Evolutionary conservation across 768 basidiomycete genomes (phyloP), one percentile per base, ranked within the genome.

Genomic region (Baorangia bicolor): DNA sequence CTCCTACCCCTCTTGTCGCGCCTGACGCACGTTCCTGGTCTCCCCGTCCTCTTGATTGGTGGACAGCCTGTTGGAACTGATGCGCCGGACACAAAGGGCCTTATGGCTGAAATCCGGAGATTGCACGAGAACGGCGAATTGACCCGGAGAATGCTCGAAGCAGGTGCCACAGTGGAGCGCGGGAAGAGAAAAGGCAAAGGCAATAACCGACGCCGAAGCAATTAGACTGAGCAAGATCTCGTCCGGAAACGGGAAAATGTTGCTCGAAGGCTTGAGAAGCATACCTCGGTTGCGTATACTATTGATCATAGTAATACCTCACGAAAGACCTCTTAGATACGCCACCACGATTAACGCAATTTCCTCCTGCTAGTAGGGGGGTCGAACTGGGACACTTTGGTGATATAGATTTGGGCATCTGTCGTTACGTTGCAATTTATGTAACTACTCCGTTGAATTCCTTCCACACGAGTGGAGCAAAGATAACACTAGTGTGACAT

Each of bases 21-120:
- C 0, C 74, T 92, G 37, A 88, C 88, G 0, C 71, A 70, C 16
- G 65, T 76, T 4, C 58, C 74, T 1, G 78, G 82, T 16, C 73
- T 92, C 8, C 88, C 91, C 16, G 67, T 91, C 30, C 78, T 92
- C 5, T 75, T 93, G 49, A 69, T 93, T 42, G 86, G 84, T 18
- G 91, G 91, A 34, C 75, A 77, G 44, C 68, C 79, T 16, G 72
- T 88, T 16, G 83, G 83, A 16, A 67, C 77, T 0, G 59, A 53
- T 2, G 31, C 57, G 0, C 5, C 47, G 0, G 56, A 70, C n/a
- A 27, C 51, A 12, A 63, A 48, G 51, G 49, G 25, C 6, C 20
- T 69, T 25, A 70, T 86, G 38, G 71, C 76, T 16, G 77, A 82
- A 20, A 79, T 91, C 58, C 77, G 78, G 38, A 76, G 64, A 44